A percentile compares a stretch with the other conserved stretches of the same genome.
Evolutionary conservation across 768 basidiomycete species (phyloP).

Genomic region (Tubosaeta sp.): DNA sequence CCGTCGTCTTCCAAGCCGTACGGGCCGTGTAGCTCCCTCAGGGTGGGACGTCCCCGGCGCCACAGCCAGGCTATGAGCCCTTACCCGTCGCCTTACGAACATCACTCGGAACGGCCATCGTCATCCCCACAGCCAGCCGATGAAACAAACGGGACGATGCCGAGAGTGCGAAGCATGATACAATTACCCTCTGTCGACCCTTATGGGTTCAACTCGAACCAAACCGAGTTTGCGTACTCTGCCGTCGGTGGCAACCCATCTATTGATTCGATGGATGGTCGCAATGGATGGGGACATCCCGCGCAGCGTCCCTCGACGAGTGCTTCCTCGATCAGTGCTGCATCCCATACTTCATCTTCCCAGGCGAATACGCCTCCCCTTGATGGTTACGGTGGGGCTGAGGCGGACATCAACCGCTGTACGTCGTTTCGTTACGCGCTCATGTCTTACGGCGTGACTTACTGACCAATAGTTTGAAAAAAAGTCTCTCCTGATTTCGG

Average conservation of each 20-base stretch:
- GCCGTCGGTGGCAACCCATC: slow-evolving; percentile 47
- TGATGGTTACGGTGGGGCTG: slow-evolving; percentile 56
- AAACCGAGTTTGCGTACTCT: slow-evolving; percentile 80
- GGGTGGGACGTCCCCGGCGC: slow-evolving; percentile 68
- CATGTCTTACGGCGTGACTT: slow-evolving; percentile 38
- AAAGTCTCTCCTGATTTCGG: slow-evolving; percentile 81
- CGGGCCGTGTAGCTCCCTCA: slow-evolving; percentile 48
- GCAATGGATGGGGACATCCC: slow-evolving; percentile 40
- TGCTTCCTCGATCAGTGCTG: slow-evolving; percentile 72
- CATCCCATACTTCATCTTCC: slow-evolving; percentile 71
- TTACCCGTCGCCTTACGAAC: slow-evolving; percentile 79
- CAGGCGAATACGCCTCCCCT: slow-evolving; percentile 81
- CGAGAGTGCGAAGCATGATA: slow-evolving; percentile 81
- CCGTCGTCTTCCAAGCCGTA: slow-evolving; percentile 61
- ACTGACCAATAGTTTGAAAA: slow-evolving; percentile 44
- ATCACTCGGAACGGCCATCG: slow-evolving; percentile 62
- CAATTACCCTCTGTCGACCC: slow-evolving; percentile 70
- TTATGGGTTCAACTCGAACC: slow-evolving; percentile 59
- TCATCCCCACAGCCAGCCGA: slow-evolving; percentile 67
- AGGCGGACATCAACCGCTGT: slow-evolving; percentile 82
- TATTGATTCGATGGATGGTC: slow-evolving; percentile 37
- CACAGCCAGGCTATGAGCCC: slow-evolving; percentile 88
- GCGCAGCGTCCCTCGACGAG: slow-evolving; percentile 64
- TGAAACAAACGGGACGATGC: slow-evolving; percentile 45
- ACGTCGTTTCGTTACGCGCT: slow-evolving; percentile 40